Base-by-base conservation (phyloP, 495 filamentous ascomycete species). In the Podospora anserina region DNA sequence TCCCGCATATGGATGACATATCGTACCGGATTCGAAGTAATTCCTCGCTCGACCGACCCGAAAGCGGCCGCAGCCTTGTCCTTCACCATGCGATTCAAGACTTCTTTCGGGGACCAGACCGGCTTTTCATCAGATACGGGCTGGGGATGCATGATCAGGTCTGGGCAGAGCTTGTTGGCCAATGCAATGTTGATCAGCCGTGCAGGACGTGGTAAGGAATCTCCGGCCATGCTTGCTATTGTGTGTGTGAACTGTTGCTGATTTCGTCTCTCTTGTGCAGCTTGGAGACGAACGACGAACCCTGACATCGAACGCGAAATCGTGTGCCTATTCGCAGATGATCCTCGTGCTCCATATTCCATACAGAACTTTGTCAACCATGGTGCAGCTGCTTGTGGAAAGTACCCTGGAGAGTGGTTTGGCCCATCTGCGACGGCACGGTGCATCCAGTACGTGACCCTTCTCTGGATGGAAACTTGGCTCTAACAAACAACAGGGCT, bases 61-160 rank as follows among this genome's bases (percentile, higher is more conserved):
- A 87, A 87, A 69, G 89, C 90, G 1, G 75, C 82, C 2, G 83
- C 89, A n/a, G 85, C 87, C 0, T 88, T 97, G 84, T 93, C 92
- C n/a, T 86, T 97, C 54, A 79, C 91, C 20, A 94, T 97, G 75
- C 89, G 92, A 49, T 78, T 98, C 67, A 87, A 92, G 72, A 94
- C 84, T 58, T 91, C 94, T 73, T 83, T 97, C 32, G 86, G 88
- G 30, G 92, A 95, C 65, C 85, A 91, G 64, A 83, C 83, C 27
- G 94, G 93, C 20, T 99, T 99, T 80, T 89, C 92, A 23, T 94
- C 92, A 2, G 96, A 99, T 78, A 92, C 92, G 0, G 95, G 95
- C 44, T 99, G 96, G 93, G 96, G 96, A 0, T 99, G 96, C 74
- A 99, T 99, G 96, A 98, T 99, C 71, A 85, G 96, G 72, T 97